Percentiles rank a stretch among this genome's conserved stretches.
These are phyloP conservation scores for Marasmius sp. DNA, from an alignment of 1,284 basidiomycete genomes.

Conservation along the genomic window DNA sequence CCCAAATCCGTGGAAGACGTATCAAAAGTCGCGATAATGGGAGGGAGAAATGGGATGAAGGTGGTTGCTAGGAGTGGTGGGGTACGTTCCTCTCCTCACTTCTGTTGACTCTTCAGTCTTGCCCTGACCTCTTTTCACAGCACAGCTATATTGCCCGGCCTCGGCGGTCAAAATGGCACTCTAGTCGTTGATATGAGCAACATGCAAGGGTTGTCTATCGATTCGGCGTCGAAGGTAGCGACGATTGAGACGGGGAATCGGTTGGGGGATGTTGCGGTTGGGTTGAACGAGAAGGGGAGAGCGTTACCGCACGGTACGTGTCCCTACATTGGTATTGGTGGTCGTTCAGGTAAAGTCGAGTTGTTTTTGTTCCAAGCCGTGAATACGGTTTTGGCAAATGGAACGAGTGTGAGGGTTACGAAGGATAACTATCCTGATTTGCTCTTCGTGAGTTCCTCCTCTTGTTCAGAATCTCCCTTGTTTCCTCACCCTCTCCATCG, in stretches of 20 bases:
- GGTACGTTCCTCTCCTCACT: not conserved
- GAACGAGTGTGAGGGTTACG: slow-evolving; percentile 24
- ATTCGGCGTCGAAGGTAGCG: slow-evolving; percentile 8
- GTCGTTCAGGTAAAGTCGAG: not conserved
- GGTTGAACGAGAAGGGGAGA: slow-evolving; percentile 24
- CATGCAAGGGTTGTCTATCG: slow-evolving; percentile 20
- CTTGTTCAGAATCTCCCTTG: too few relatives aligned
- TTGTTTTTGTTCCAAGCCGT: slow-evolving; percentile 11
- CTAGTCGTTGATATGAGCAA: slow-evolving; percentile 26
- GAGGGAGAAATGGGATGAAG: not conserved
- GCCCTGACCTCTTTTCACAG: not conserved
- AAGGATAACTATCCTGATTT: slow-evolving; percentile 24
- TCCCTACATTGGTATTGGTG: slow-evolving; percentile 23
- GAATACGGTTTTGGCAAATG: slow-evolving; percentile 28
- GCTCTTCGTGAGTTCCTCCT: slow-evolving; percentile 26
- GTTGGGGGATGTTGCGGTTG: slow-evolving; percentile 26
- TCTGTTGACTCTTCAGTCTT: not conserved
- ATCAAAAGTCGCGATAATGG: slow-evolving; percentile 27
- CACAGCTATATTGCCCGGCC: slow-evolving; percentile 25
- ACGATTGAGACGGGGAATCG: slow-evolving; percentile 23
- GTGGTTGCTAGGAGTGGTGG: not conserved
- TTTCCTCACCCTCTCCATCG: too few relatives aligned
- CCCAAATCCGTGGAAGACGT: slow-evolving; percentile 27
- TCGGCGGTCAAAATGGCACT: slow-evolving; percentile 22
- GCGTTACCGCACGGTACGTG: slow-evolving; percentile 30